Percentiles rank a stretch among this genome's conserved stretches.
Evolutionary conservation across 257 asterid species (phyloP).

Genomic region (Ocimum tenuiflorum): DNA sequence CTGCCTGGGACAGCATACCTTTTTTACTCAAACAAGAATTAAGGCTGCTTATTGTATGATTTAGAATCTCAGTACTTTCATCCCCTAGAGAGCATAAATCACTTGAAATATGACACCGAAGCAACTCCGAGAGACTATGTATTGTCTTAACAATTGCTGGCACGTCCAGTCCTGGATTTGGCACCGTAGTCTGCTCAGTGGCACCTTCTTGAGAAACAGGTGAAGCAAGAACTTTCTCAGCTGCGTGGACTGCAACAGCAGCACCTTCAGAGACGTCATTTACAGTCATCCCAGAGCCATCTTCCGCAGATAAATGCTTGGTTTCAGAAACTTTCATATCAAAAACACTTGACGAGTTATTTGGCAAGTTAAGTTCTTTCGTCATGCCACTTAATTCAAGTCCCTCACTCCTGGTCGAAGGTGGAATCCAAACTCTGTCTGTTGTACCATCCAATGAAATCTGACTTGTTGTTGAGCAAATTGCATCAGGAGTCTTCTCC

Average conservation of each 20-base stretch:
- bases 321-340: conserved; percentile 24
- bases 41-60: conserved; percentile 45
- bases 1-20: conserved; percentile 14
- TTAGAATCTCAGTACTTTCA: conserved; percentile 40
- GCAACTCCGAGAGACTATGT: conserved; percentile 59
- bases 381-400: conserved; percentile 26
- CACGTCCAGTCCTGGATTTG: conserved; percentile 41
- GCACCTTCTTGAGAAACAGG: conserved; percentile 67
- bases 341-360: conserved; percentile 24
- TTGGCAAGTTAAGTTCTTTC: conserved; percentile 23
- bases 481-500: conserved; percentile 26
- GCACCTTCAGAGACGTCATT: conserved; percentile 55
- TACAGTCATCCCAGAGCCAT: conserved; percentile 24
- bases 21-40: conserved; percentile 43
- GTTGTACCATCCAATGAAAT: conserved; percentile 23
- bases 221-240: conserved; percentile 70
- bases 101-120: conserved; percentile 37
- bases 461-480: conserved; percentile 25
- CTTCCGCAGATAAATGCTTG: conserved; percentile 31
- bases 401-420: conserved; percentile 25
- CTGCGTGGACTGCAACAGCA: conserved; percentile 65
- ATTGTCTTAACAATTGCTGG: conserved; percentile 43
- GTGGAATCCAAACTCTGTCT: conserved; percentile 21
- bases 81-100: conserved; percentile 39
- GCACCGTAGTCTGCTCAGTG: conserved; percentile 23